Base-by-base conservation (phyloP, 768 basidiomycete species). In the Russula emetica region DNA sequence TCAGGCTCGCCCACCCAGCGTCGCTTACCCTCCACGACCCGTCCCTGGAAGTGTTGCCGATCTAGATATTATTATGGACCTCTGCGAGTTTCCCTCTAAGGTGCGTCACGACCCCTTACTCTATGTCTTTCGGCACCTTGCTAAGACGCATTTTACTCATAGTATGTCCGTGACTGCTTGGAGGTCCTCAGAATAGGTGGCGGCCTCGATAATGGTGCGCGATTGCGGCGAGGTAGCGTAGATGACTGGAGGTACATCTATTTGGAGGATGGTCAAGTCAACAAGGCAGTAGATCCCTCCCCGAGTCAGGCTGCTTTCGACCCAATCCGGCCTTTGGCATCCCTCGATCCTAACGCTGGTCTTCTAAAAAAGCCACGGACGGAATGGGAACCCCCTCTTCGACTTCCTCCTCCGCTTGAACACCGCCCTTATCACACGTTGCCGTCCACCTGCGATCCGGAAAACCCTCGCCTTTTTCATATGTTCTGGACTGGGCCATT, bases 401-500 rank as follows among this genome's bases (percentile, higher is more conserved):
- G 66, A 13, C 79, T 86, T n/a, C 78, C 82, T 40, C 73, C 79
- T 8, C 78, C 84, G 5, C 73, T 81, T 16, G 74, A 78, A 36
- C 84, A 90, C 70, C 76, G 77, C 45, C 81, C 87, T 0, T 82
- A 83, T 67, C 79, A 85, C 24, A 80, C 82, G 59, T 79, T 84
- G 45, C 73, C 82, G 3, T 73, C 77, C 1, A 80, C 86, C 1
- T 99, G 97, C 75, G 92, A 97, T 71, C 82, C 87, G 0, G 87
- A 92, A 68, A 85, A 88, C 70, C 89, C 94, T 7, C 85, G 90
- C 40, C 76, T 98, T 36, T 98, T 96, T 80, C 97, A 99, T 76
- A 97, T 98, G 87, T 99, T 97, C 79, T 98, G 97, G 96, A 92
- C 95, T 1, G 96, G 97, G 0, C 88, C 93, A 1, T 98, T 99